Evolutionary conservation across 169 alveolate species (phyloP).

Genomic region (Plasmodium vinckei): DNA sequence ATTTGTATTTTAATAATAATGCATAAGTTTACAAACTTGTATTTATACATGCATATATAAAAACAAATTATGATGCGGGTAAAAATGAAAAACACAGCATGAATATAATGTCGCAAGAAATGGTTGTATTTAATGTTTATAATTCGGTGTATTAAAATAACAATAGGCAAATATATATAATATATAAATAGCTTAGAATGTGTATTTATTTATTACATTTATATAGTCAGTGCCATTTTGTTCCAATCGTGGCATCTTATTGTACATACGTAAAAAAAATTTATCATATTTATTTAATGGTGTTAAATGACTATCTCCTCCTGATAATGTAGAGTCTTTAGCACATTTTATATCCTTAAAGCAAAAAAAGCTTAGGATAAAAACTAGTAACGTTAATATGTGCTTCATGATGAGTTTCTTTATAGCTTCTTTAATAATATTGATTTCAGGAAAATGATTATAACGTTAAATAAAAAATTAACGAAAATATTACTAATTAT

Average conservation of each 20-base stretch:
- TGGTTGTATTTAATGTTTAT: neutral
- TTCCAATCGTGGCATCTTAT: conserved; percentile 29
- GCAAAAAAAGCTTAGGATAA: conserved; percentile 13
- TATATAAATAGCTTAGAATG: neutral
- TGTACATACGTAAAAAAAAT: conserved; percentile 40
- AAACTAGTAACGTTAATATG: conserved; percentile 10
- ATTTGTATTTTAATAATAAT: too few species aligned
- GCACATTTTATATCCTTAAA: conserved; percentile 13
- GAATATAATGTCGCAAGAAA: neutral
- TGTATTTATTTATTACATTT: conserved; percentile 43
- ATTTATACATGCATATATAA: neutral
- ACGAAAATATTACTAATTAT: too few species aligned
- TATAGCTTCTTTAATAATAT: too few species aligned
- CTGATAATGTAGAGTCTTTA: conserved; percentile 4
- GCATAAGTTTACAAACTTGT: neutral
- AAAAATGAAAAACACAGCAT: neutral
- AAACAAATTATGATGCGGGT: neutral
- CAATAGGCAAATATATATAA: neutral
- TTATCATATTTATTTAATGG: conserved; percentile 58
- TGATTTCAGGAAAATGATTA: too few species aligned
- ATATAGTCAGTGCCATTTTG: conserved; percentile 13
- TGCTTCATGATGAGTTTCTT: conserved; percentile 35
- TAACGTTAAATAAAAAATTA: too few species aligned
- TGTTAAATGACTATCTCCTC: conserved; percentile 29
- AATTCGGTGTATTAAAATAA: neutral